These are phyloP conservation scores for Penicillium sp. DNA, from an alignment of 2,329 filamentous ascomycete genomes.

Conservation along the genomic window DNA sequence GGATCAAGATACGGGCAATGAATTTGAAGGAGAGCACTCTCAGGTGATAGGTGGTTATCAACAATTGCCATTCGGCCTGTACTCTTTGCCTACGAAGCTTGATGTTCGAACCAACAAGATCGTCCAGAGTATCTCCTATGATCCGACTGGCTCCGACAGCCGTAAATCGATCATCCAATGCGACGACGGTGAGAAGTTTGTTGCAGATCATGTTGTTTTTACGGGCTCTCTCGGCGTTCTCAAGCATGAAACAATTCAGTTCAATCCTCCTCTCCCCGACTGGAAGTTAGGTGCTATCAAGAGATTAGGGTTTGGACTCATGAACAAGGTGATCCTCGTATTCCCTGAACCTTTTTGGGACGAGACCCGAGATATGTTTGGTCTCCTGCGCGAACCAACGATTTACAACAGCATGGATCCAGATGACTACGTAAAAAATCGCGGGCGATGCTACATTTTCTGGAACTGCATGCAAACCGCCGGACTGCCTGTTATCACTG, in stretches of 20 bases:
- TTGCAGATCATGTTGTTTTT: slow-evolving; percentile 88
- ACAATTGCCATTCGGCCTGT: slow-evolving; percentile 83
- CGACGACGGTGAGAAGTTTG: slow-evolving; percentile 71
- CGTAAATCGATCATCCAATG: slow-evolving; percentile 67
- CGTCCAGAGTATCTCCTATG: slow-evolving; percentile 72
- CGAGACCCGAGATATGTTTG: slow-evolving; percentile 80
- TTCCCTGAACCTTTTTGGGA: slow-evolving; percentile 94
- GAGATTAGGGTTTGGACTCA: slow-evolving; percentile 84
- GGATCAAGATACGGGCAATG: slow-evolving; percentile 97
- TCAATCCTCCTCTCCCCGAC: slow-evolving; percentile 82
- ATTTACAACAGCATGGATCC: slow-evolving; percentile 71
- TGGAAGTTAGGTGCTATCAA: slow-evolving; percentile 82
- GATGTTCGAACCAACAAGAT: slow-evolving; percentile 72
- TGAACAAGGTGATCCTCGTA: slow-evolving; percentile 94
- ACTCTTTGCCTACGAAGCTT: slow-evolving; percentile 72
- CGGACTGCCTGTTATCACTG: slow-evolving; percentile 82
- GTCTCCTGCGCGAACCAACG: slow-evolving; percentile 74
- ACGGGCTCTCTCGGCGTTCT: slow-evolving; percentile 89
- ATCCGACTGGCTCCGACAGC: slow-evolving; percentile 39
- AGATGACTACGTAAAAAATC: slow-evolving; percentile 72
- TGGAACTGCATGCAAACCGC: slow-evolving; percentile 93
- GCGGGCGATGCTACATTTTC: slow-evolving; percentile 96
- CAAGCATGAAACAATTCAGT: slow-evolving; percentile 76
- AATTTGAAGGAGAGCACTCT: slow-evolving; percentile 92
- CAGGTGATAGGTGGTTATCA: slow-evolving; percentile 95